Evolutionary conservation across 345 rosid genomes (phyloP).

Genomic region (Durio zibethinus): DNA sequence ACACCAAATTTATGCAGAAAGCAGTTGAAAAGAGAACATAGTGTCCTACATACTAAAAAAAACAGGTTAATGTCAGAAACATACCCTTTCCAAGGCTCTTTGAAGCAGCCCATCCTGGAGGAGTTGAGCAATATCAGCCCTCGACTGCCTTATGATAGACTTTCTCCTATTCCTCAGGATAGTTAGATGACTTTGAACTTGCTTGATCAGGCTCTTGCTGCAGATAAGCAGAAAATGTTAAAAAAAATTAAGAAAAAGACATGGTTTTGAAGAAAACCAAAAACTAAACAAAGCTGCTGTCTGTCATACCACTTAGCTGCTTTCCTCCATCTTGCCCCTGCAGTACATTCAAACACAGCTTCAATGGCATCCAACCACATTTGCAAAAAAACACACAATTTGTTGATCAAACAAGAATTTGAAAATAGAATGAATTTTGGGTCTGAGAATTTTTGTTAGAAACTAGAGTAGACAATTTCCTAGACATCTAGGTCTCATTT

Average conservation of each 20-base stretch:
- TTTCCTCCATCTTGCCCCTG: slow-evolving; percentile 11
- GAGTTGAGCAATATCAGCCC: slow-evolving; percentile 30
- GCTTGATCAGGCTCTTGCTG: slow-evolving; percentile 27
- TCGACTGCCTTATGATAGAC: slow-evolving; percentile 28
- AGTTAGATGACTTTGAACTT: slow-evolving; percentile 22
- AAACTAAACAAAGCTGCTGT: background rate
- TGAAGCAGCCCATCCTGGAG: slow-evolving; percentile 15
- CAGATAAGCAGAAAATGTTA: background rate
- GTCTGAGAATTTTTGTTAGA: background rate
- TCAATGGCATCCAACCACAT: background rate
- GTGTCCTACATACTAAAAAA: background rate
- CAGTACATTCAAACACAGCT: background rate
- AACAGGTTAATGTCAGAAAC: background rate
- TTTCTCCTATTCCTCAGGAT: slow-evolving; percentile 28
- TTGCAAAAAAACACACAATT: background rate
- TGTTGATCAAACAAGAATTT: background rate
- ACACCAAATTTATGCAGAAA: background rate
- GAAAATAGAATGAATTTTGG: background rate
- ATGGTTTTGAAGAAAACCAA: background rate
- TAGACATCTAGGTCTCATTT: background rate
- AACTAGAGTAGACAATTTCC: background rate
- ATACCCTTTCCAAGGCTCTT: slow-evolving; percentile 32
- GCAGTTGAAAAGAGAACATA: background rate
- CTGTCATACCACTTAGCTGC: slow-evolving; percentile 15
- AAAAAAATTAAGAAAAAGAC: background rate